Base-by-base conservation (phyloP, 129 eudicot species). In the Mikania micrantha region DNA sequence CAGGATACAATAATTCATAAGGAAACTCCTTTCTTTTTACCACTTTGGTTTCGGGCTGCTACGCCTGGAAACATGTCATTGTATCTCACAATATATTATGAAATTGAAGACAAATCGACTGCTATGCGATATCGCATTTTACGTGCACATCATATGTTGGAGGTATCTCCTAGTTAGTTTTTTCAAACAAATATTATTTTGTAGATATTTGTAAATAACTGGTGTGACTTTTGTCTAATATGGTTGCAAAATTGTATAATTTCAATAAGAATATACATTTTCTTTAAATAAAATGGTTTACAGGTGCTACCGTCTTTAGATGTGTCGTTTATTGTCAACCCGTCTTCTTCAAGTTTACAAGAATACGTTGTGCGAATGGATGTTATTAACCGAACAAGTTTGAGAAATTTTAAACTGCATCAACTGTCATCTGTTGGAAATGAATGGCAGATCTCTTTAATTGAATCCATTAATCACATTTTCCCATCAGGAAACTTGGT, bases 41-140 rank as follows among this genome's bases (percentile, higher is more conserved):
- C 99, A 40, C 83, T 93, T 35, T 93, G 96, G 96, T 82, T 93
- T 65, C 74, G 96, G 78, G 96, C 99, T 66, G 99, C 96, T 47
- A 76, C 89, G 67, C 88, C 89, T 36, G 99, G 99, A 49, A 82
- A 70, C 24, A 54, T 75, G 52, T 81, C 99, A 19, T 69, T 93
- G 75, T 81, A 72, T 60, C 71, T 93, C 19, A 67, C 80, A 66
- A 25, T 93, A 45, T 93, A 93, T 73, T 89, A 93, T 57, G 99
- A 93, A 79, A 75, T 81, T 60, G 99, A 84, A 50, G 95, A 93
- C 64, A 70, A 34, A 79, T 80, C 88, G 10, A 66, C 82, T 27
- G 82, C 75, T 35, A 82, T 93, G 80, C 72, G 76, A 60, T 93
- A 86, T 78, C 95, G 99, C 64, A 87, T 88, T 36, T 80, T 93